Evolutionary conservation across 352 stramenopile species (phyloP).

Genomic region (Phytophthora aleatoria): DNA sequence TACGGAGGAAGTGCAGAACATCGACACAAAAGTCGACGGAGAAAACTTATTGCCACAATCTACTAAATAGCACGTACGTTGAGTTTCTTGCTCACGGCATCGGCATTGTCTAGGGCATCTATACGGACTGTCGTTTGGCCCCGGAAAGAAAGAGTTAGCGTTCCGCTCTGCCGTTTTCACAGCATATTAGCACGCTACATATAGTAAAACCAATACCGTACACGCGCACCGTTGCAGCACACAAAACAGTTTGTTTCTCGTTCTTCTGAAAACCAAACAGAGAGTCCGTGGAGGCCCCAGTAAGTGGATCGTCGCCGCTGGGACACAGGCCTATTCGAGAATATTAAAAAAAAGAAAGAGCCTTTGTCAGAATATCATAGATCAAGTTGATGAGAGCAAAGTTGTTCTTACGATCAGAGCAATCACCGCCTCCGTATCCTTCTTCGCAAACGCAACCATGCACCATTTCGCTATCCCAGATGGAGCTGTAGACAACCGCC

Average conservation of each 20-base stretch:
- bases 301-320: slow-evolving; percentile 74
- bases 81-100: slow-evolving; percentile 66
- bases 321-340: slow-evolving; percentile 42
- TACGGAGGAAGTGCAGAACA: slow-evolving; percentile 14
- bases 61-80: slow-evolving; percentile 44
- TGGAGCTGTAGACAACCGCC: slow-evolving; percentile 48
- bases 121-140: slow-evolving; percentile 74
- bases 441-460: slow-evolving; percentile 90
- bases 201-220: neutral
- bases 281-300: slow-evolving; percentile 57
- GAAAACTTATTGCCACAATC: neutral
- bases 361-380: neutral
- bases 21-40: neutral
- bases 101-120: slow-evolving; percentile 59
- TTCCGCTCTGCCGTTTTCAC: slow-evolving; percentile 47
- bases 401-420: slow-evolving; percentile 61
- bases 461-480: slow-evolving; percentile 90
- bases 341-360: neutral
- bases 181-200: neutral
- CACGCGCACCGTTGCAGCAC: slow-evolving; percentile 56
- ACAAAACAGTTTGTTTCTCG: slow-evolving; percentile 78
- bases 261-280: slow-evolving; percentile 82
- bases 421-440: slow-evolving; percentile 87
- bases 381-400: slow-evolving; percentile 1
- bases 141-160: slow-evolving; percentile 69